phyloP scores from a whole-genome alignment of 257 asterid species.

The Parsonsia alboflavescens region DNA sequence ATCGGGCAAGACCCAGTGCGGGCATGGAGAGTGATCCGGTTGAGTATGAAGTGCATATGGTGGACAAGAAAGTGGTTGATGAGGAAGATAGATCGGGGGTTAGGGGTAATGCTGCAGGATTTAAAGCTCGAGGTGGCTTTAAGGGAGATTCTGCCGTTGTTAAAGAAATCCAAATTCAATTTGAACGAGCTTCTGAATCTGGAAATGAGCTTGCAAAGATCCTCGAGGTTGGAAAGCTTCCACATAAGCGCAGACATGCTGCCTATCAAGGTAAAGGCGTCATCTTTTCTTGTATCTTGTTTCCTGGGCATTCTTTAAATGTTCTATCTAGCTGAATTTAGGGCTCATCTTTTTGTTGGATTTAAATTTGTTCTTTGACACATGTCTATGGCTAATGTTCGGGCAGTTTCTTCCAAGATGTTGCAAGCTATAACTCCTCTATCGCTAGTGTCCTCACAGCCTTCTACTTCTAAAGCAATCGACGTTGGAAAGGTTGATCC shows the following conservation, averaged over 20 bases:
- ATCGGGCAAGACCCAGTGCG: conserved; percentile 44
- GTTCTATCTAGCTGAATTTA: conserved; percentile 4
- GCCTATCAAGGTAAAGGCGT: conserved; percentile 61
- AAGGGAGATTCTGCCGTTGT: conserved; percentile 73
- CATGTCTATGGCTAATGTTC: conserved; percentile 12
- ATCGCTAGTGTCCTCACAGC: conserved; percentile 50
- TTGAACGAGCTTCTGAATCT: conserved; percentile 70
- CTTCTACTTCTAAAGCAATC: conserved; percentile 52
- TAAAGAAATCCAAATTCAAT: conserved; percentile 70
- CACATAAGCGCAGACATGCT: conserved; percentile 64
- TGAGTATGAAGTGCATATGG: conserved; percentile 81
- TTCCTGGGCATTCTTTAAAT: background rate
- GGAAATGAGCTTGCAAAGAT: conserved; percentile 67
- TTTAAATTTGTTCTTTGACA: conserved; percentile 18
- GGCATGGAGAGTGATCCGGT: conserved; percentile 56
- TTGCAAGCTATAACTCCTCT: conserved; percentile 45
- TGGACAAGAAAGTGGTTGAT: conserved; percentile 81
- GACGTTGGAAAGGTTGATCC: conserved; percentile 43
- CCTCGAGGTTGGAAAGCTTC: conserved; percentile 89
- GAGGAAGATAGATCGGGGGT: conserved; percentile 45
- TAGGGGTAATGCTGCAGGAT: conserved; percentile 45
- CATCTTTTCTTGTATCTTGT: conserved; percentile 16
- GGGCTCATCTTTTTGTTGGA: background rate
- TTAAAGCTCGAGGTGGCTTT: conserved; percentile 52
- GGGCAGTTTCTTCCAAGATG: conserved; percentile 77